These are phyloP conservation scores for Bombardia bombarda DNA, from an alignment of 495 filamentous ascomycete genomes.

Conservation along the genomic window DNA sequence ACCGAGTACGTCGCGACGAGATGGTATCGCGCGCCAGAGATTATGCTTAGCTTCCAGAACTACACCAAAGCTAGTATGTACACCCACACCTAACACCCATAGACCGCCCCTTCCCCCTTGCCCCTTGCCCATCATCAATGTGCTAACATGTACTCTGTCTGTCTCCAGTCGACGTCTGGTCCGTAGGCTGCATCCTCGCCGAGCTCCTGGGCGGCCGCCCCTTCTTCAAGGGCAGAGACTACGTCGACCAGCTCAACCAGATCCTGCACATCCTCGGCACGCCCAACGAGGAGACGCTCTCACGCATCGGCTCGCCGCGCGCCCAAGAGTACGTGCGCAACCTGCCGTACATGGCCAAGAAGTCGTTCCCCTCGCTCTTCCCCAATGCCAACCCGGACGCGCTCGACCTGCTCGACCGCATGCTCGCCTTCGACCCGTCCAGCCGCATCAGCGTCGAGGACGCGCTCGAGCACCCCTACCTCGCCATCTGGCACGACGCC, in stretches of 20 bases:
- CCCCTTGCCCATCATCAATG: background rate
- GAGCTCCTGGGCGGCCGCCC: conserved; percentile 93
- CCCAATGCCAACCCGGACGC: conserved; percentile 93
- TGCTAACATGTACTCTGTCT: conserved; percentile 10
- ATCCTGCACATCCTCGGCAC: conserved; percentile 97
- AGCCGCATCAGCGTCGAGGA: conserved; percentile 86
- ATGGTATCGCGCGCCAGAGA: conserved; percentile 98
- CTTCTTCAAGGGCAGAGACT: conserved; percentile 98
- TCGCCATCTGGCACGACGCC: conserved; percentile 97
- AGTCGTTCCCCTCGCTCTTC: conserved; percentile 81
- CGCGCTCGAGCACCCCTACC: conserved; percentile 90
- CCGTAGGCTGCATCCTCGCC: conserved; percentile 94
- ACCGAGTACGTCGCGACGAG: conserved; percentile 98
- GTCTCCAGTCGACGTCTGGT: conserved; percentile 90
- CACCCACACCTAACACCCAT: too few relatives aligned
- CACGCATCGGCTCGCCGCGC: conserved; percentile 87
- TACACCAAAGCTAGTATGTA: conserved; percentile 98
- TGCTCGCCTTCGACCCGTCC: conserved; percentile 95
- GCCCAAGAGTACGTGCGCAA: conserved; percentile 99
- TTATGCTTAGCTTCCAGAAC: conserved; percentile 99
- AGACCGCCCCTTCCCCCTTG: background rate
- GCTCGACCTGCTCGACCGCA: conserved; percentile 85
- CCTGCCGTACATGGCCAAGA: conserved; percentile 91
- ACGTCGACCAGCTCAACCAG: conserved; percentile 98
- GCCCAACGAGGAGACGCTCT: conserved; percentile 88